These are phyloP conservation scores for Selaginella moellendorffii DNA, from an alignment of 75 land plant species.

Conservation along the genomic window DNA sequence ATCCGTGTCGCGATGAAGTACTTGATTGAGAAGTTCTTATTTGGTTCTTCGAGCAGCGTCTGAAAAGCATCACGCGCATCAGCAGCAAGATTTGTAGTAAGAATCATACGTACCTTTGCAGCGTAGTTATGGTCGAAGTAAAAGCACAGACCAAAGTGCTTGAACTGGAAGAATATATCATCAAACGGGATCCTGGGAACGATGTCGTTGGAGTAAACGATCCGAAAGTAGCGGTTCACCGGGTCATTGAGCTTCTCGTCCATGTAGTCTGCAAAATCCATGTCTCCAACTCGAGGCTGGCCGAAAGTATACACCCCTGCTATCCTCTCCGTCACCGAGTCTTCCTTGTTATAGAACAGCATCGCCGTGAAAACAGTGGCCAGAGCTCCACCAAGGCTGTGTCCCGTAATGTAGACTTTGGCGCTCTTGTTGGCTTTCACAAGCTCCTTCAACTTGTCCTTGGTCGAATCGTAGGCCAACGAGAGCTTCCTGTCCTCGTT, in stretches of 20 bases:
- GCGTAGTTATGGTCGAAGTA: conserved; percentile 35
- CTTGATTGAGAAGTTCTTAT: background rate
- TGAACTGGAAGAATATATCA: conserved; percentile 29
- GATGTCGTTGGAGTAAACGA: conserved; percentile 41
- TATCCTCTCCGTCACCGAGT: background rate
- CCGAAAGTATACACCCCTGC: no score
- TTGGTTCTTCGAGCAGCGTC: background rate
- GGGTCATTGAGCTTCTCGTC: conserved; percentile 6
- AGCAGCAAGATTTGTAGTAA: no score
- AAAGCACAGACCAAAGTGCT: conserved; percentile 41
- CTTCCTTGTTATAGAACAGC: conserved; percentile 8
- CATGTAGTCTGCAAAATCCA: conserved; percentile 11
- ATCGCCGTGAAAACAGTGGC: conserved; percentile 11
- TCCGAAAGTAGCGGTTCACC: conserved; percentile 25
- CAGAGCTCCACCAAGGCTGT: no score
- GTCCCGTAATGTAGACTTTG: no score
- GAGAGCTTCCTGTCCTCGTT: no score
- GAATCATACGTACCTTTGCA: no score
- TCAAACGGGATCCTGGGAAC: conserved; percentile 44
- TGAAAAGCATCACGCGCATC: no score
- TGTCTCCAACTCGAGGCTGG: conserved; percentile 31
- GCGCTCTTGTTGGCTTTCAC: conserved; percentile 14
- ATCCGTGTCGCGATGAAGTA: background rate
- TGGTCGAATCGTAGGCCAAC: no score
- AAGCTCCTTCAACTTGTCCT: no score